Percentiles rank a stretch among this genome's conserved stretches.
These are phyloP conservation scores for Pichia sp. DNA, from an alignment of 1,139 yeast genomes.

Conservation along the genomic window DNA sequence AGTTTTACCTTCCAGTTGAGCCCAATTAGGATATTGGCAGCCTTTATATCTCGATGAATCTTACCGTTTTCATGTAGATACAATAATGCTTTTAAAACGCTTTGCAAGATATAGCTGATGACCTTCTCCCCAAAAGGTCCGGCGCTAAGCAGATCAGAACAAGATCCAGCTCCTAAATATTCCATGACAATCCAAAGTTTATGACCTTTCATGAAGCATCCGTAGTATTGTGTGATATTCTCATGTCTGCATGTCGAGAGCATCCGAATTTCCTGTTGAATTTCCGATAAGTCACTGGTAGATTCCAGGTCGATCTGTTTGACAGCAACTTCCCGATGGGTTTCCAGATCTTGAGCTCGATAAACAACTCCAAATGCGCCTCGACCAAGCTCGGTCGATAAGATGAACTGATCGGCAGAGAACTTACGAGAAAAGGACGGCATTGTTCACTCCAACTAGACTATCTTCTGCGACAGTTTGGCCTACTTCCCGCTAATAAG, in stretches of 20 bases:
- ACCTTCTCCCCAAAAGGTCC: constrained; percentile 53
- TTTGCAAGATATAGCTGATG: constrained; percentile 49
- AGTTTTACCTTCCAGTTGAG: constrained; percentile 71
- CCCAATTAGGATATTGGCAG: constrained; percentile 72
- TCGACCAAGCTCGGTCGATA: constrained; percentile 72
- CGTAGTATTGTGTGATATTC: constrained; percentile 68
- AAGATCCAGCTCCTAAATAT: constrained; percentile 76
- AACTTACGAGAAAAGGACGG: constrained; percentile 16
- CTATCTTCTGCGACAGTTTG: no score
- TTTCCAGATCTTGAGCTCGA: constrained; percentile 51
- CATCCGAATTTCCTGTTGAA: constrained; percentile 71
- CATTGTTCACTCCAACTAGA: no score
- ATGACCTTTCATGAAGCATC: constrained; percentile 72
- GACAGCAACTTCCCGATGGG: constrained; percentile 49
- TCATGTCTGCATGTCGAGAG: constrained; percentile 64
- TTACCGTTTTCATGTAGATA: constrained; percentile 73
- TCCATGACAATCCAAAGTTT: constrained; percentile 88
- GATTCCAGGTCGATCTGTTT: constrained; percentile 74
- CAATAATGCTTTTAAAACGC: constrained; percentile 56
- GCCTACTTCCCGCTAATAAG: no score
- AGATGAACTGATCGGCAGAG: constrained; percentile 43
- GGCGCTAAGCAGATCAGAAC: constrained; percentile 55
- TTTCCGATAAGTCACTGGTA: constrained; percentile 68
- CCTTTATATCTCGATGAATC: constrained; percentile 81
- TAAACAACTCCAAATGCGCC: constrained; percentile 90